Evolutionary conservation across 768 basidiomycete species (phyloP).

Genomic region (Amanita inopinata): DNA sequence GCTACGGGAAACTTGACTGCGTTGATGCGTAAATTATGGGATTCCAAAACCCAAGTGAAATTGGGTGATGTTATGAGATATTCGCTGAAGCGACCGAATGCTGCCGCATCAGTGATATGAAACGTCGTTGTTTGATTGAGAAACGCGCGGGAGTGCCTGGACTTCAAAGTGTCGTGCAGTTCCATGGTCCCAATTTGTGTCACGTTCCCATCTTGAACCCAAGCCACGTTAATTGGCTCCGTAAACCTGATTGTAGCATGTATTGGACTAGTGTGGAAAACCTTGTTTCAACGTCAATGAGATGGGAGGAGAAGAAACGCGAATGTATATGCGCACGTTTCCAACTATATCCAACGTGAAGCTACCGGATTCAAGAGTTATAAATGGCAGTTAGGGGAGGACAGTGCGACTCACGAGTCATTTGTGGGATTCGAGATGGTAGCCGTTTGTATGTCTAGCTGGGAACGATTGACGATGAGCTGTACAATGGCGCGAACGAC

Average conservation of each 20-base stretch:
- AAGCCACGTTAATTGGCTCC: conserved; percentile 46
- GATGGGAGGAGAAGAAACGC: not conserved
- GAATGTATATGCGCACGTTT: conserved; percentile 27
- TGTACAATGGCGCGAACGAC: conserved; percentile 60
- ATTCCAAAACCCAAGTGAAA: conserved; percentile 60
- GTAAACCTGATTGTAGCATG: conserved; percentile 53
- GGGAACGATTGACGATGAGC: conserved; percentile 47
- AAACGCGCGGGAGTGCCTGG: conserved; percentile 44
- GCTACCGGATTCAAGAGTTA: conserved; percentile 20
- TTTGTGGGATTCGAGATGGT: conserved; percentile 46
- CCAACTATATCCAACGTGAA: conserved; percentile 45
- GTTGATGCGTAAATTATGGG: conserved; percentile 47
- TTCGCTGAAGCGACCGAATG: conserved; percentile 53
- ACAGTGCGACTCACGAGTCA: conserved; percentile 34
- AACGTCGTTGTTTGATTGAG: conserved; percentile 56
- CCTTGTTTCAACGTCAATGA: conserved; percentile 23
- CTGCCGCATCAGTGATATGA: conserved; percentile 41
- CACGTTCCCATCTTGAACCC: conserved; percentile 40
- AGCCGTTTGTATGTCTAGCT: conserved; percentile 43
- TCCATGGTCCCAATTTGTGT: conserved; percentile 45
- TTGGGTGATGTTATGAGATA: conserved; percentile 55
- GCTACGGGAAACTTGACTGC: conserved; percentile 61
- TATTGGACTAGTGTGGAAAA: conserved; percentile 59
- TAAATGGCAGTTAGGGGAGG: not conserved
- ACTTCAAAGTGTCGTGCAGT: conserved; percentile 33